Evolutionary conservation across 1,284 basidiomycete species (phyloP), one percentile per base, ranked within the genome.

Genomic region (Inonotus hispidus): DNA sequence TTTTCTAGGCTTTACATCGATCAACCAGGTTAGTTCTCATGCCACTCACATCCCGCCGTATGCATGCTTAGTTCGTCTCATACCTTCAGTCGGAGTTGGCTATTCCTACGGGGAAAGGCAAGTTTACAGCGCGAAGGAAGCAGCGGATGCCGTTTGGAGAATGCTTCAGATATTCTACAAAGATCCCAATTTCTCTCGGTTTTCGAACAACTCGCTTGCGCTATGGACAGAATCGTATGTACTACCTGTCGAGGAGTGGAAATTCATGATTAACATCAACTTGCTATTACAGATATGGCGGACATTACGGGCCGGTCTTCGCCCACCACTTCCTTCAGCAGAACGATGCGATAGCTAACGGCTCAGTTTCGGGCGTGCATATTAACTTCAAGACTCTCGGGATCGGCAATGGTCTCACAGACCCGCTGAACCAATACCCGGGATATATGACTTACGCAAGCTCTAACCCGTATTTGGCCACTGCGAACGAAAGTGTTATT

Each of bases 131-230:
- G 81, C 82, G 6, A 73, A 78, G 56, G 69, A 79, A 63, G 84
- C 83, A 4, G 84, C 83, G 0, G 70, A 74, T 11, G 83, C 83
- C 66, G 72, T 85, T 10, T 89, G 83, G 81, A 76, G 73, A 45
- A 84, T 87, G 68, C 70, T 90, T 59, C 87, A 89, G 70, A 82
- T 87, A n/a, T 87, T 87, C 72, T 77, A 88, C 56, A 71, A 77
- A 13, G 79, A 87, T 67, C 69, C 79, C 35, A 77, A 79, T 57
- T 87, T 87, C 68, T 74, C 79, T 35, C 80, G 83, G 55, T 80
- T 79, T 58, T 72, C 77, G 43, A 71, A 69, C 21, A 76, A 77
- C 49, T 75, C 81, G 5, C 77, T 86, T 60, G 84, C 80, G 8
- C 77, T 87, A 57, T 86, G 83, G 80, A 83, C 83, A 0, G 84